These are phyloP conservation scores for Crithidia bombi DNA, from an alignment of 208 protist genomes.

Conservation along the genomic window DNA sequence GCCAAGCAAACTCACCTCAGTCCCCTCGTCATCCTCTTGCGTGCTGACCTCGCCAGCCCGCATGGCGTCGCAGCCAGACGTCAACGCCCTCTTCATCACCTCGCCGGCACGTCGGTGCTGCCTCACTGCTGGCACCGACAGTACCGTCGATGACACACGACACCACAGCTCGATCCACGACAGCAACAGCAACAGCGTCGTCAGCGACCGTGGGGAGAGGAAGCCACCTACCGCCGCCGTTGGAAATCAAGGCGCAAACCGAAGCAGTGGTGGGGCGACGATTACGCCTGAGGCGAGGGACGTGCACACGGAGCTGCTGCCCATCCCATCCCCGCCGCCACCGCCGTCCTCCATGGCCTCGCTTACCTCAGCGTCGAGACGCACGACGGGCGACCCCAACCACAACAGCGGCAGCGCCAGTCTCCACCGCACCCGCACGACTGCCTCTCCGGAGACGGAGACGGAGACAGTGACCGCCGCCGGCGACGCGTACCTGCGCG, in stretches of 20 bases:
- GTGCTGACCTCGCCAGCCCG: conserved; percentile 26
- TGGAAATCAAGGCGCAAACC: neutral
- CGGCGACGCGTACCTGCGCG: conserved; percentile 23
- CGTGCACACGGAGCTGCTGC: neutral
- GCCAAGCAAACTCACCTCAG: conserved; percentile 19
- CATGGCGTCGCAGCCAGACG: conserved; percentile 22
- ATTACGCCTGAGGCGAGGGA: neutral
- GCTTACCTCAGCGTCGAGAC: neutral
- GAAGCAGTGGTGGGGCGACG: neutral
- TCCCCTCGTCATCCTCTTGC: conserved; percentile 8
- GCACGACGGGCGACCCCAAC: conserved; percentile 23
- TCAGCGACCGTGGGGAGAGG: neutral
- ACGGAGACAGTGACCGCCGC: neutral
- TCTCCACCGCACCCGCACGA: neutral
- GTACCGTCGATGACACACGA: conserved; percentile 3
- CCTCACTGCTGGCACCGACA: conserved; percentile 12
- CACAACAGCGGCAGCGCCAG: neutral
- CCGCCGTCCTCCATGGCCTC: neutral
- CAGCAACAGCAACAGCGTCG: conserved; percentile 25
- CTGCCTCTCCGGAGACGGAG: neutral
- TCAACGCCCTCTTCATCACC: conserved; percentile 10
- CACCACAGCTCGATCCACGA: too few species aligned
- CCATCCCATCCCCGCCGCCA: conserved; percentile 3
- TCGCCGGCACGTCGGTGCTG: conserved; percentile 27
- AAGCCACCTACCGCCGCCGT: neutral